Evolutionary conservation across 176 grass and related monocot species (phyloP).

Genomic region (Musa itinerans): DNA sequence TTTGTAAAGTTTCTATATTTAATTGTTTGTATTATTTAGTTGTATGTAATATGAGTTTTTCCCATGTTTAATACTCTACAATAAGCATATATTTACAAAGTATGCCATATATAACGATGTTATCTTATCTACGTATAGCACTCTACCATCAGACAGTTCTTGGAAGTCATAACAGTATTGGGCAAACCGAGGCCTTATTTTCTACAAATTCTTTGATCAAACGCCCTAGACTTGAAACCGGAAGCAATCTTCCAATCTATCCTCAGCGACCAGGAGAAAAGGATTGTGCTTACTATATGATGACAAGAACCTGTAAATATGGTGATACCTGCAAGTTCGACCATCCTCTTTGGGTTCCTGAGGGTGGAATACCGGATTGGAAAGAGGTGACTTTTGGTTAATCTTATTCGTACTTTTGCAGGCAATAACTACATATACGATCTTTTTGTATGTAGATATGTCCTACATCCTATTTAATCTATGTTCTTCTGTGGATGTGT

Average conservation of each 20-base stretch:
- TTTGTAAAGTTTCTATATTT: background rate
- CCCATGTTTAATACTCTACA: conserved; percentile 32
- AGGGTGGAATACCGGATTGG: conserved; percentile 83
- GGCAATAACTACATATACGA: conserved; percentile 22
- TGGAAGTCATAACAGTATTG: conserved; percentile 68
- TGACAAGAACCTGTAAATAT: conserved; percentile 76
- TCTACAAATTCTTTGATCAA: conserved; percentile 80
- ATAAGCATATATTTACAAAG: conserved; percentile 36
- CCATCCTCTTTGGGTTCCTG: conserved; percentile 94
- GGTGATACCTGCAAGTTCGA: conserved; percentile 84
- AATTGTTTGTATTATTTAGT: background rate
- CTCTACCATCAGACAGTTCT: conserved; percentile 70
- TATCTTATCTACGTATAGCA: conserved; percentile 85
- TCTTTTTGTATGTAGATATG: conserved; percentile 23
- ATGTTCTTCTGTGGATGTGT: conserved; percentile 3
- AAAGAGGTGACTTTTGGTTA: conserved; percentile 89
- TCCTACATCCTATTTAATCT: conserved; percentile 7
- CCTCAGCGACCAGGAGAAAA: conserved; percentile 66
- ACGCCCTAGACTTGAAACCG: conserved; percentile 66
- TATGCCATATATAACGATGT: conserved; percentile 16
- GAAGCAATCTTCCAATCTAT: conserved; percentile 80
- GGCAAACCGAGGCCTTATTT: conserved; percentile 64
- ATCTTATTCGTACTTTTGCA: conserved; percentile 30
- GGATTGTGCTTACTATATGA: conserved; percentile 96
- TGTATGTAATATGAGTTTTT: conserved; percentile 11